Evolutionary conservation across 2,329 filamentous ascomycete genomes (phyloP), one percentile per base, ranked within the genome.

Genomic region (Hypomyces rosellus): DNA sequence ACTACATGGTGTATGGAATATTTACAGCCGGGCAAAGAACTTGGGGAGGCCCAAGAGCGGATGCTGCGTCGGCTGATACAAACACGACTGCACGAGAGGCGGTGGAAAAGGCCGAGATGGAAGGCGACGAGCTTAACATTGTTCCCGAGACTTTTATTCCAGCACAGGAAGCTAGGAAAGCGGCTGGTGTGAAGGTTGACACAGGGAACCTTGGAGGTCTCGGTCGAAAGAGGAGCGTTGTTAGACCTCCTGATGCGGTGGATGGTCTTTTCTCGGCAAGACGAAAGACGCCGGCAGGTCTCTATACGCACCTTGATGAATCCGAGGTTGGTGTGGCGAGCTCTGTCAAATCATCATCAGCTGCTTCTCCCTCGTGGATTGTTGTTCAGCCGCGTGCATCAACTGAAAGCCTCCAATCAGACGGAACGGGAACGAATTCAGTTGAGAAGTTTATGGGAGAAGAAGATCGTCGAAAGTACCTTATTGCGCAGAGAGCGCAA

Each of bases 1-100:
- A 89, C 52, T 97, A 97, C 72, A 96, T 96, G 87, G 86, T 96
- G 2, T 96, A 96, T 66, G 91, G 90, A 41, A 95, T 96, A 59
- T 93, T 95, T 68, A 96, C 92, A 1, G 90, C 91, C 30, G 90
- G 91, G 16, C 89, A 96, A 66, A 80, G 92, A 57, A 97, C 92
- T 1, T 99, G 93, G 92, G 92, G 92, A 57, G 92, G 92, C 0
- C 93, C 92, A 11, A 81, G 92, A 61, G 90, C 89, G 2, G 92
- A 97, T 68, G 91, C 91, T 1, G 89, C 87, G 30, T 77, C 84
- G 38, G 91, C 91, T 3, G 86, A 95, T 64, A 74, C 77, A 12
- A 73, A 82, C 52, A 93, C 84, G 0, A 90, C 88, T 1, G 84
- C 88, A 1, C 85, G 88, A 58, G 80, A 95, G 67, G 92, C 86